A percentile compares a stretch with the other conserved stretches of the same genome.
phyloP scores from a whole-genome alignment of 106 monocot genomes.

The Platanthera guangdongensis region DNA sequence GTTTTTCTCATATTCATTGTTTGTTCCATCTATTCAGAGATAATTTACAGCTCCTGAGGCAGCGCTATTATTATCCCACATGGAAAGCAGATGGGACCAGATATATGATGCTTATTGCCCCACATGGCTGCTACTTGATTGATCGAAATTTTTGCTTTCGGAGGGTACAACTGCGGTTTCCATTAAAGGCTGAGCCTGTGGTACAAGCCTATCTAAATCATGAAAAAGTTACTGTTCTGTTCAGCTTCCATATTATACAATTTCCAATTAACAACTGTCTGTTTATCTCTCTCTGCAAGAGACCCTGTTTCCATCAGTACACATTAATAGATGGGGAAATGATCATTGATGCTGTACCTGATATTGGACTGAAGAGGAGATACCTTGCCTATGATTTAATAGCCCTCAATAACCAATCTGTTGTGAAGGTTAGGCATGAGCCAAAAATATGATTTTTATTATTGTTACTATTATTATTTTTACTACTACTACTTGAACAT shows the following conservation, averaged over 20 bases:
- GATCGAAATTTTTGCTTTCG: conserved; percentile 91
- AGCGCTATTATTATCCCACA: conserved; percentile 92
- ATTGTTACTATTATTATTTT: no score
- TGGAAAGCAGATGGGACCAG: conserved; percentile 99
- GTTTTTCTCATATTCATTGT: neutral
- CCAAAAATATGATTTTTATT: neutral
- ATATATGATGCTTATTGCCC: conserved; percentile 93
- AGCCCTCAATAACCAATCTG: conserved; percentile 50
- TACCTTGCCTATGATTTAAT: conserved; percentile 93
- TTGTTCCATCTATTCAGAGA: conserved; percentile 41
- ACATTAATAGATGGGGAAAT: conserved; percentile 98
- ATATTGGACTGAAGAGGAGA: conserved; percentile 65
- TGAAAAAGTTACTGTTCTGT: conserved; percentile 6
- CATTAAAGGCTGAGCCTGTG: conserved; percentile 46
- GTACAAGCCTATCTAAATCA: conserved; percentile 14
- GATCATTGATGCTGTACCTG: conserved; percentile 85
- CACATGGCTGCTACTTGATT: conserved; percentile 81
- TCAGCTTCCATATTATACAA: neutral
- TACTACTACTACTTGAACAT: neutral
- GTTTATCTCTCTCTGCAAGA: conserved; percentile 28
- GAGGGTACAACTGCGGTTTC: conserved; percentile 91
- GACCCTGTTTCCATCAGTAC: conserved; percentile 38
- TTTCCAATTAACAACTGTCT: neutral
- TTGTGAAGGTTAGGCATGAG: conserved; percentile 56
- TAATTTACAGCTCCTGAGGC: conserved; percentile 83